phyloP scores from a whole-genome alignment of 108 stramenopile species.

The Halocafeteria seosinensis region DNA sequence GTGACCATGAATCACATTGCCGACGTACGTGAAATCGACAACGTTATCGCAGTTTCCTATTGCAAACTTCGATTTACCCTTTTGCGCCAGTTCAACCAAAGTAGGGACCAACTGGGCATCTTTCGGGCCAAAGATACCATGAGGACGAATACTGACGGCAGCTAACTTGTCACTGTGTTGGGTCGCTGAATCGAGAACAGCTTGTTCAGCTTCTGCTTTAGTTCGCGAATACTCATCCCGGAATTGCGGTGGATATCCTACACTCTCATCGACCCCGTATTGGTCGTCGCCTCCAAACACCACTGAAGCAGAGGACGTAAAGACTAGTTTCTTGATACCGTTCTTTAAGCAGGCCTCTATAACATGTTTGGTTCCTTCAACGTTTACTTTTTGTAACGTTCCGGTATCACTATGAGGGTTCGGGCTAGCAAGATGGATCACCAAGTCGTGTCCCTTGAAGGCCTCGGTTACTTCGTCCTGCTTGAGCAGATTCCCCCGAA shows the following conservation, averaged over 20 bases:
- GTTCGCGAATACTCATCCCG: slow-evolving; percentile 7
- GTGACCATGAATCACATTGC: slow-evolving; percentile 30
- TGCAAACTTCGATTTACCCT: not conserved
- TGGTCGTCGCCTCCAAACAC: slow-evolving; percentile 14
- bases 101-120: not conserved
- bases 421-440: slow-evolving; percentile 18
- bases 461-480: slow-evolving; percentile 1
- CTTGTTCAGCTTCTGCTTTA: slow-evolving; percentile 19
- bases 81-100: not conserved
- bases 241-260: slow-evolving; percentile 11
- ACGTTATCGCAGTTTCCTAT: slow-evolving; percentile 20
- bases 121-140: slow-evolving; percentile 17
- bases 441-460: slow-evolving; percentile 16
- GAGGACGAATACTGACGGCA: slow-evolving; percentile 21
- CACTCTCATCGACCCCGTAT: slow-evolving; percentile 8
- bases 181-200: slow-evolving; percentile 4
- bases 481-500: slow-evolving; percentile 1
- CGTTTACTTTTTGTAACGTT: not conserved
- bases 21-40: slow-evolving; percentile 25
- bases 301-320: slow-evolving; percentile 20
- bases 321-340: slow-evolving; percentile 18
- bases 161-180: not conserved
- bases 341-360: slow-evolving; percentile 11
- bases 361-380: slow-evolving; percentile 13
- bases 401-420: not conserved